Percentiles rank a stretch among this genome's conserved stretches.
Conservation (phyloP, 2,329 filamentous ascomycete species). For the Ceratocystis alfenasii region DNA sequence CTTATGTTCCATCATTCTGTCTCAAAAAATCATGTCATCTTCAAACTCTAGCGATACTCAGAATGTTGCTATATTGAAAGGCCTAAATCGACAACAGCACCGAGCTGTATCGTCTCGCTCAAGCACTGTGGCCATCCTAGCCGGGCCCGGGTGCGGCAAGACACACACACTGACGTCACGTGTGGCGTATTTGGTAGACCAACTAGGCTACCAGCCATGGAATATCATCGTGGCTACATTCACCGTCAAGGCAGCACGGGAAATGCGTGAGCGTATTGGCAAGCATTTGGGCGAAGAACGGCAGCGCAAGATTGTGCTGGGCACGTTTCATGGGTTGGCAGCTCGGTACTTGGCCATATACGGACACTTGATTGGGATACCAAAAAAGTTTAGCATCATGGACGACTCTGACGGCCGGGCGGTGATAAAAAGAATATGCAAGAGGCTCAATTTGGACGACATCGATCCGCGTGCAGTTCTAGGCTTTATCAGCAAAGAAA, state of each 20-base stretch:
- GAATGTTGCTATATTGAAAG: background rate
- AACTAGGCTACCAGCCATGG: slow-evolving; percentile 60
- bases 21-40: background rate
- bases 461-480: slow-evolving; percentile 62
- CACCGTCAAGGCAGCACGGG: slow-evolving; percentile 82
- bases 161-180: slow-evolving; percentile 90
- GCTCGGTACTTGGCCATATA: slow-evolving; percentile 74
- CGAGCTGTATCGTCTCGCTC: slow-evolving; percentile 43
- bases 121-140: slow-evolving; percentile 52
- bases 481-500: slow-evolving; percentile 61
- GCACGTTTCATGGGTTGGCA: slow-evolving; percentile 91
- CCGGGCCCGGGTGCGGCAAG: slow-evolving; percentile 66
- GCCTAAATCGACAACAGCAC: slow-evolving; percentile 30
- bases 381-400: slow-evolving; percentile 78
- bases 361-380: slow-evolving; percentile 69
- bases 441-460: slow-evolving; percentile 48
- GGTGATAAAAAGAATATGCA: slow-evolving; percentile 72
- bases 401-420: slow-evolving; percentile 69
- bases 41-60: background rate
- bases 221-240: slow-evolving; percentile 95
- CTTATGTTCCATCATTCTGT: background rate
- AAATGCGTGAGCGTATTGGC: slow-evolving; percentile 84
- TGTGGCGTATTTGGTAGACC: slow-evolving; percentile 73
- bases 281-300: slow-evolving; percentile 65
- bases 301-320: slow-evolving; percentile 67